A percentile compares a stretch with the other conserved stretches of the same genome.
phyloP scores from a whole-genome alignment of 345 rosid genomes.

The Fremontodendron californicum region DNA sequence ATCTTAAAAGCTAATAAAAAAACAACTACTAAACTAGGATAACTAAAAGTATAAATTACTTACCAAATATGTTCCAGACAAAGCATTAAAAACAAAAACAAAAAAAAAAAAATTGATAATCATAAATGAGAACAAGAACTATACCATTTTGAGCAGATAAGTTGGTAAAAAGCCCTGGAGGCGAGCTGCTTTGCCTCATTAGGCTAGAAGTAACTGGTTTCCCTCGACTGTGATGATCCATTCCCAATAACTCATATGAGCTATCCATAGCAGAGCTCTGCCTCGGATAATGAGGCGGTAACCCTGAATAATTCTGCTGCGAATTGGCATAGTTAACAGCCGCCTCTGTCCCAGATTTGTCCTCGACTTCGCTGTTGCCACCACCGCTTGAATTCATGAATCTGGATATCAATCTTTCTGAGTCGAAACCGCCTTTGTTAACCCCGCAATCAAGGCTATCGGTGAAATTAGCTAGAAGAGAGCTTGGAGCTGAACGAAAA shows the following conservation, averaged over 20 bases:
- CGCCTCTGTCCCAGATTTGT: conserved; percentile 31
- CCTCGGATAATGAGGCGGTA: conserved; percentile 86
- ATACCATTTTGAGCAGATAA: conserved; percentile 70
- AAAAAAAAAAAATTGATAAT: neutral
- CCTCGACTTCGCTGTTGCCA: conserved; percentile 26
- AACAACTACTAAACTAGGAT: neutral
- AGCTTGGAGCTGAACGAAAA: conserved; percentile 81
- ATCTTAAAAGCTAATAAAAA: neutral
- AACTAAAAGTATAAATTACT: neutral
- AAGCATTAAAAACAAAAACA: neutral
- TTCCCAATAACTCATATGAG: conserved; percentile 39
- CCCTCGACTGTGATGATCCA: conserved; percentile 35
- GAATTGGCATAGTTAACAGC: conserved; percentile 34
- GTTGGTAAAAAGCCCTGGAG: conserved; percentile 65
- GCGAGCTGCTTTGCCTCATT: conserved; percentile 75
- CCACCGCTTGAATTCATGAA: conserved; percentile 36
- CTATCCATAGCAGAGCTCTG: conserved; percentile 39
- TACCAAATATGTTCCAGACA: neutral
- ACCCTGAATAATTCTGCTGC: conserved; percentile 42
- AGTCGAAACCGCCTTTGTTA: conserved; percentile 31
- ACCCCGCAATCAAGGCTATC: conserved; percentile 27
- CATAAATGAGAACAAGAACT: conserved; percentile 22
- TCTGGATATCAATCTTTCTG: conserved; percentile 41
- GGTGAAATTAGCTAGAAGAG: conserved; percentile 40
- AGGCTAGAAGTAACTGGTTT: conserved; percentile 46